Evolutionary conservation across 2,329 filamentous ascomycete genomes (phyloP).

Genomic region (Penicillium decumbens): DNA sequence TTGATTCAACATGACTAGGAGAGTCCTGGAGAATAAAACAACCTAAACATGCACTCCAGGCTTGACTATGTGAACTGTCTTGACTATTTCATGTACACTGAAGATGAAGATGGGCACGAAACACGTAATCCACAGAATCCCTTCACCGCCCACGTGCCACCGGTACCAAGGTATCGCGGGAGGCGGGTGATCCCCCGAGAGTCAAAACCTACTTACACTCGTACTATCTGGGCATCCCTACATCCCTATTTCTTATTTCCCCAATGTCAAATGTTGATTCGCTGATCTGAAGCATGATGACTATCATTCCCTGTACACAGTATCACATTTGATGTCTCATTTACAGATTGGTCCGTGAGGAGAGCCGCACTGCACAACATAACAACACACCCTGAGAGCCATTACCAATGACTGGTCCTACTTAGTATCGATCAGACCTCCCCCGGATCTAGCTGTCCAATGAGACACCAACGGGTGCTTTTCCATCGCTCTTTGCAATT

Average conservation of each 20-base stretch:
- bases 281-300: not conserved
- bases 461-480: slow-evolving; percentile 14
- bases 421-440: slow-evolving; percentile 1
- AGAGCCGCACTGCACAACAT: slow-evolving; percentile 22
- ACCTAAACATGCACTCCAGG: not conserved
- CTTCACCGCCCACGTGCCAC: slow-evolving; percentile 18
- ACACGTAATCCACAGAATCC: not conserved
- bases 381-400: slow-evolving; percentile 19
- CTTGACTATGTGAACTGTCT: not conserved
- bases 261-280: not conserved
- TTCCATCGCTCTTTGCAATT: slow-evolving; percentile 16
- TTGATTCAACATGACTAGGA: not conserved
- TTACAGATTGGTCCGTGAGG: slow-evolving; percentile 9
- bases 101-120: too few species aligned
- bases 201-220: slow-evolving; percentile 2
- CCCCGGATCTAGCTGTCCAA: slow-evolving; percentile 8
- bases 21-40: not conserved
- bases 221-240: too few species aligned
- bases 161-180: not conserved
- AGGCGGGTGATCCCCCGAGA: slow-evolving; percentile 6
- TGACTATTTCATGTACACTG: too few species aligned
- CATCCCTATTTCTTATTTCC: not conserved
- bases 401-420: slow-evolving; percentile 5
- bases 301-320: slow-evolving; percentile 5
- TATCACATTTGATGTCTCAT: slow-evolving; percentile 14